Evolutionary conservation across 1,284 basidiomycete genomes (phyloP).

Genomic region (Austroboletus niveus): DNA sequence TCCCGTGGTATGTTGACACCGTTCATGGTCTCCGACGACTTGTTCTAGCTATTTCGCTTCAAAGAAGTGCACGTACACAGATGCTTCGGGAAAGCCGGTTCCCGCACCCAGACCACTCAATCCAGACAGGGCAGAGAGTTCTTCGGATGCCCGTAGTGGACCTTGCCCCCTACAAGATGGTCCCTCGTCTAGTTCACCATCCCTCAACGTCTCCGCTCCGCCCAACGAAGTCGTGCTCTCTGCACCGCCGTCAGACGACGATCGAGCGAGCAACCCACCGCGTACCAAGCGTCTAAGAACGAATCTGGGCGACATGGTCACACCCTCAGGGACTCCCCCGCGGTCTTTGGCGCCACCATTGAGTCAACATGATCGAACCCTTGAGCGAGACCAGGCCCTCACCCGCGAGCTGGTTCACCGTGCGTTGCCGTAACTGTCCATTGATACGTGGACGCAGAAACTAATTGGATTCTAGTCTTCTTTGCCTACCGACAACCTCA

Average conservation of each 20-base stretch:
- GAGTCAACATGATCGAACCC: conserved; percentile 29
- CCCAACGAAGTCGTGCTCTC: conserved; percentile 17
- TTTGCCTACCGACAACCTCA: conserved; percentile 78
- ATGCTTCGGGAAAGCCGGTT: conserved; percentile 72
- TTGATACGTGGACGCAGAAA: conserved; percentile 1
- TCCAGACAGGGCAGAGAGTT: conserved; percentile 22
- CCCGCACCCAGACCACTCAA: conserved; percentile 57
- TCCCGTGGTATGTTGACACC: conserved; percentile 5
- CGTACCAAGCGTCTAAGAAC: conserved; percentile 27
- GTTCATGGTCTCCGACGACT: conserved; percentile 5
- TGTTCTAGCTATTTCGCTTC: conserved; percentile 68
- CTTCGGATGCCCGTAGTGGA: conserved; percentile 18
- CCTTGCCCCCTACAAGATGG: conserved; percentile 19
- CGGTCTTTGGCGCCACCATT: conserved; percentile 37
- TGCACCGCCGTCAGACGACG: conserved; percentile 27
- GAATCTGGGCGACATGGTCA: conserved; percentile 13
- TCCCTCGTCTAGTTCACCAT: conserved; percentile 10
- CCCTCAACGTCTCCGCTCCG: conserved; percentile 12
- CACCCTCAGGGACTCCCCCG: conserved; percentile 40
- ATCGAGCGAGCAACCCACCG: conserved; percentile 21
- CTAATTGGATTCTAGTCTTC: conserved; percentile 52
- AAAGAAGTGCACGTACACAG: conserved; percentile 77
- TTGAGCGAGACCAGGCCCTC: conserved; percentile 58
- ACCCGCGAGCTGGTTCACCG: conserved; percentile 73
- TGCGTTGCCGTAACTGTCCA: conserved; percentile 36